Percentiles rank a stretch among this genome's conserved stretches.
These are phyloP conservation scores for Neurospora hispaniola DNA, from an alignment of 495 filamentous ascomycete species.

Conservation along the genomic window DNA sequence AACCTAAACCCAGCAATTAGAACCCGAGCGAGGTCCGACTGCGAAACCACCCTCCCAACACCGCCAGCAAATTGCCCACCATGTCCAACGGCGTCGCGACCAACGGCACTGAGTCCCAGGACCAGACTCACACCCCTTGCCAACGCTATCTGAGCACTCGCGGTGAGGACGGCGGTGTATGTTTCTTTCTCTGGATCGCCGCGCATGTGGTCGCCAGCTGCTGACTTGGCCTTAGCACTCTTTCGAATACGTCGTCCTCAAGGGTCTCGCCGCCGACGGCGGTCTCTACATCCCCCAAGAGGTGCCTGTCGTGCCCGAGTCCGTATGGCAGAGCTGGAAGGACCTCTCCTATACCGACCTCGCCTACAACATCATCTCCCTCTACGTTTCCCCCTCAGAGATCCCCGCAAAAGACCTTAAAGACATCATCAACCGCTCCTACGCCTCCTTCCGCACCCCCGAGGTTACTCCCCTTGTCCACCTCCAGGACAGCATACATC, in stretches of 20 bases:
- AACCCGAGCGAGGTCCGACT: not conserved
- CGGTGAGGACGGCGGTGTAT: conserved; percentile 68
- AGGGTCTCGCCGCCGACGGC: conserved; percentile 80
- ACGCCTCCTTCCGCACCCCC: conserved; percentile 72
- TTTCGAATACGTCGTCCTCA: conserved; percentile 84
- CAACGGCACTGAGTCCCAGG: conserved; percentile 13
- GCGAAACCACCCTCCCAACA: not conserved
- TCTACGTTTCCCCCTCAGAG: conserved; percentile 74
- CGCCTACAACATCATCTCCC: conserved; percentile 60
- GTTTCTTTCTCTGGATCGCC: conserved; percentile 10
- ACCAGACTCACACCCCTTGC: conserved; percentile 45
- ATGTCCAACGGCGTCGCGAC: conserved; percentile 18
- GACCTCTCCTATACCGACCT: conserved; percentile 70
- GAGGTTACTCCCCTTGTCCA: conserved; percentile 64
- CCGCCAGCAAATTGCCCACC: not conserved
- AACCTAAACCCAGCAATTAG: not conserved
- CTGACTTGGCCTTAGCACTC: conserved; percentile 49
- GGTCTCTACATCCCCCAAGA: conserved; percentile 86
- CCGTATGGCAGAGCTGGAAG: conserved; percentile 57
- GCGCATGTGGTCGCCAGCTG: not conserved
- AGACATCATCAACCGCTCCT: conserved; percentile 66
- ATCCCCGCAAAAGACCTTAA: conserved; percentile 73
- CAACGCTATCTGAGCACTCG: conserved; percentile 76
- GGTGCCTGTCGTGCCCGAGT: conserved; percentile 50
- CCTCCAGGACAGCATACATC: conserved; percentile 60